Conservation (phyloP, 495 filamentous ascomycete genomes). For the Lichina pygmaea region DNA sequence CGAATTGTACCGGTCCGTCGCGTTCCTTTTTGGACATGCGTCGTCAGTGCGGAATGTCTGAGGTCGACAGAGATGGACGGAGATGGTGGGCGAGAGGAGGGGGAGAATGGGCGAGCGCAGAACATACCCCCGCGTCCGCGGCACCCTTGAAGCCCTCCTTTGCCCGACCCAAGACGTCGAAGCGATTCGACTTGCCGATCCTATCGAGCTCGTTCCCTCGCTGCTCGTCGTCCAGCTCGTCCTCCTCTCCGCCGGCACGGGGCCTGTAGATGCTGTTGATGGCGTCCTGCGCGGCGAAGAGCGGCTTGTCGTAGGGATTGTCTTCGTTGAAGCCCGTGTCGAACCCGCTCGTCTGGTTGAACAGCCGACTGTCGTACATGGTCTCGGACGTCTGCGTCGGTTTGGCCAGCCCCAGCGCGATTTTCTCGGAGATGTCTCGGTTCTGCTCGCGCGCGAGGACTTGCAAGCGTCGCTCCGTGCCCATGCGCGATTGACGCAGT, state of each 20-base stretch:
- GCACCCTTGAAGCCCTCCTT: constrained; percentile 72
- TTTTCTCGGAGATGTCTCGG: constrained; percentile 92
- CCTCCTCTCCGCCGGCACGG: constrained; percentile 32
- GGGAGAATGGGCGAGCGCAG: no score
- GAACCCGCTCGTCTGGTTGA: constrained; percentile 84
- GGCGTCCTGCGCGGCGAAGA: constrained; percentile 92
- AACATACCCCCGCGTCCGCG: constrained; percentile 55
- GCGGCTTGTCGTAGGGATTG: constrained; percentile 85
- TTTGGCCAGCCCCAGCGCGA: constrained; percentile 84
- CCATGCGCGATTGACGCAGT: constrained; percentile 85
- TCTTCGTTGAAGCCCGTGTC: constrained; percentile 88
- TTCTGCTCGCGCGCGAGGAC: constrained; percentile 86
- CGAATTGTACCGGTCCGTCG: constrained; percentile 81
- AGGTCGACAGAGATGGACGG: no score
- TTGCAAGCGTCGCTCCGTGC: constrained; percentile 67
- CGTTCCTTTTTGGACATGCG: background rate
- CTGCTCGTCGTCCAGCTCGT: constrained; percentile 55
- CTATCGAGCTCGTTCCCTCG: constrained; percentile 61
- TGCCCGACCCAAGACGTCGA: constrained; percentile 68
- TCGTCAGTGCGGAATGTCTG: no score
- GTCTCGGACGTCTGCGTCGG: constrained; percentile 68
- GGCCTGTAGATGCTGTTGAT: constrained; percentile 88
- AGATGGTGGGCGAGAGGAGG: no score
- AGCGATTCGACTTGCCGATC: constrained; percentile 58
- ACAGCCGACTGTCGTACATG: constrained; percentile 92